phyloP scores from a whole-genome alignment of 805 yeast species.

The Saturnispora saitoi region DNA sequence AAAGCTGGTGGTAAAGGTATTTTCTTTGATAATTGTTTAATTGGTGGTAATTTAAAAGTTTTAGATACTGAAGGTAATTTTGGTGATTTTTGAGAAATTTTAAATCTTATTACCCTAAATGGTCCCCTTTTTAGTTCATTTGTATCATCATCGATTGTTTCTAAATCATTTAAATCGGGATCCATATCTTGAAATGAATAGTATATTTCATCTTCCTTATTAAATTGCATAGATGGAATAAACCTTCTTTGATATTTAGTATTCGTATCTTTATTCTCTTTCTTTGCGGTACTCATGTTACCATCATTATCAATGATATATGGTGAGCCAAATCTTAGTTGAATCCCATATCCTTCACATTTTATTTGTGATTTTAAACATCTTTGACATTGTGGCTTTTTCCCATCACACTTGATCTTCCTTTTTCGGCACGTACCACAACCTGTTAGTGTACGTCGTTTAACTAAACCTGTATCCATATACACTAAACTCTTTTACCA shows the following conservation, averaged over 20 bases:
- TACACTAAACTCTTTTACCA: background rate
- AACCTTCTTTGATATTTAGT: conserved; percentile 30
- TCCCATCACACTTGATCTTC: conserved; percentile 37
- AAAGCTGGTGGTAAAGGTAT: background rate
- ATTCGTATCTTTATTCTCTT: conserved; percentile 7
- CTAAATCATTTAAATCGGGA: conserved; percentile 26
- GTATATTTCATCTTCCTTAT: conserved; percentile 26
- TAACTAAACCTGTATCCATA: background rate
- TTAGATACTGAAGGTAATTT: background rate
- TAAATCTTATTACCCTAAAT: conserved; percentile 16
- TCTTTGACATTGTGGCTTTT: conserved; percentile 37
- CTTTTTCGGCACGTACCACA: conserved; percentile 49
- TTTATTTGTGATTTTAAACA: conserved; percentile 36
- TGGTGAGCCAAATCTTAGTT: conserved; percentile 39
- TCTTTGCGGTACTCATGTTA: conserved; percentile 12
- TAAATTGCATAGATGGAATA: conserved; percentile 36
- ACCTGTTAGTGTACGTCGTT: conserved; percentile 35
- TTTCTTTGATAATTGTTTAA: background rate
- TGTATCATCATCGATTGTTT: conserved; percentile 11
- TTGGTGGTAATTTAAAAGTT: background rate
- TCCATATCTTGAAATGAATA: conserved; percentile 34
- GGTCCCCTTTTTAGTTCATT: conserved; percentile 27
- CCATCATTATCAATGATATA: conserved; percentile 26
- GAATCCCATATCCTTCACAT: conserved; percentile 44
- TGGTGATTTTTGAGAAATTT: no score